Base-by-base conservation (phyloP, 1,139 yeast genomes). In the Blastobotrys niveus region DNA sequence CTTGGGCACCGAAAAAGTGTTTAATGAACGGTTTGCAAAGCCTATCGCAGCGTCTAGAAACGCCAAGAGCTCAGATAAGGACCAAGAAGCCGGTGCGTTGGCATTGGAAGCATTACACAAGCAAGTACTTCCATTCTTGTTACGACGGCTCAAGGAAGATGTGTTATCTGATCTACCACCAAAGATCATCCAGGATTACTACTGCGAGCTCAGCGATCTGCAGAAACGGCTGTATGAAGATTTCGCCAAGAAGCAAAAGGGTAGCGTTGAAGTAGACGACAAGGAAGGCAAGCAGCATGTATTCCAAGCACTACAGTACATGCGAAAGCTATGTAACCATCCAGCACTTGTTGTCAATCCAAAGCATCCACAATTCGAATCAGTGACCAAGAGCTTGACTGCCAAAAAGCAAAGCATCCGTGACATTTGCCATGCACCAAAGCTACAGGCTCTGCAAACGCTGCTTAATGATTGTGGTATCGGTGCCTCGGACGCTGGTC, bases 151-250 rank as follows among this genome's bases (percentile, higher is more conserved):
- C 57, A 93, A 93, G 62, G 98, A 93, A 61, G 98, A 93, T 58
- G 99, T 93, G 7, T 72, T 93, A 48, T 82, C 94, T 1, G 99
- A 93, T 64, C 72, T 93, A 54, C 99, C 99, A 9, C 99, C 99
- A 35, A 93, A 93, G 67, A 91, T 93, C 55, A 91, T 93, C 55
- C 99, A 93, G 64, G 99, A 93, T 68, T 89, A 93, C 62, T 91
- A 91, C 63, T 93, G 98, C 70, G 97, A 91, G 55, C 72, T 93
- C 52, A 86, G 95, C 58, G 95, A 87, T 50, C 70, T 88, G 49
- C 99, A 93, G 63, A 83, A 82, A 59, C 83, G 80, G 54, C 70
- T 93, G 40, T 93, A 93, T 66, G 84, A 80, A 50, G 95, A 87
- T 62, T 91, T 93, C 67, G 89, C 94, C n/a, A 79, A 76, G 55